Conservation (phyloP, 139 green algal genomes). For the Chlorella sp. region DNA sequence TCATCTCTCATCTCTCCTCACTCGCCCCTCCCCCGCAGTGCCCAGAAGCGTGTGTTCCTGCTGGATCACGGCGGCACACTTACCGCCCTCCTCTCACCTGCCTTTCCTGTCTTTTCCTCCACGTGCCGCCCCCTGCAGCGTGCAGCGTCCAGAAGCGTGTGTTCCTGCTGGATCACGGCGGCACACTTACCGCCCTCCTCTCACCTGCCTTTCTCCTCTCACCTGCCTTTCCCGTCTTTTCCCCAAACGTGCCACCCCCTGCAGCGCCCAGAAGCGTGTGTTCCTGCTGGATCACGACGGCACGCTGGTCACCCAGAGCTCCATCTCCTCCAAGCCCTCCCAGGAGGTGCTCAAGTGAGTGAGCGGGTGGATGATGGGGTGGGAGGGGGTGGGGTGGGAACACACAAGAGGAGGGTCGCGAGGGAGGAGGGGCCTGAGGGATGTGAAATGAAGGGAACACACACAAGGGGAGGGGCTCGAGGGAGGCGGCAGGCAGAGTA, state of each 20-base stretch:
- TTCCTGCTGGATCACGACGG: constrained; percentile 99
- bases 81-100: not conserved
- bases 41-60: not conserved
- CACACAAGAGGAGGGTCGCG: not conserved
- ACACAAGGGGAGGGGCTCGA: not conserved
- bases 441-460: too few species aligned
- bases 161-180: not conserved
- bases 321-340: constrained; percentile 62
- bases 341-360: constrained; percentile 31
- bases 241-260: not conserved
- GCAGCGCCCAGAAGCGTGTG: constrained; percentile 71
- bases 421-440: too few species aligned
- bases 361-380: too few species aligned
- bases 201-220: not conserved
- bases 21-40: too few species aligned
- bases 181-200: not conserved
- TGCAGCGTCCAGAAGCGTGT: not conserved
- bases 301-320: constrained; percentile 83
- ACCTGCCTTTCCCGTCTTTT: not conserved
- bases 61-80: too few species aligned
- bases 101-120: not conserved
- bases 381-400: too few species aligned
- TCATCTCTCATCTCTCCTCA: too few species aligned
- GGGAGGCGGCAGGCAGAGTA: not conserved
- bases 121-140: not conserved